These are phyloP conservation scores for Coemansia biformis DNA, from an alignment of 192 early-diverging fungal genomes.

Conservation along the genomic window DNA sequence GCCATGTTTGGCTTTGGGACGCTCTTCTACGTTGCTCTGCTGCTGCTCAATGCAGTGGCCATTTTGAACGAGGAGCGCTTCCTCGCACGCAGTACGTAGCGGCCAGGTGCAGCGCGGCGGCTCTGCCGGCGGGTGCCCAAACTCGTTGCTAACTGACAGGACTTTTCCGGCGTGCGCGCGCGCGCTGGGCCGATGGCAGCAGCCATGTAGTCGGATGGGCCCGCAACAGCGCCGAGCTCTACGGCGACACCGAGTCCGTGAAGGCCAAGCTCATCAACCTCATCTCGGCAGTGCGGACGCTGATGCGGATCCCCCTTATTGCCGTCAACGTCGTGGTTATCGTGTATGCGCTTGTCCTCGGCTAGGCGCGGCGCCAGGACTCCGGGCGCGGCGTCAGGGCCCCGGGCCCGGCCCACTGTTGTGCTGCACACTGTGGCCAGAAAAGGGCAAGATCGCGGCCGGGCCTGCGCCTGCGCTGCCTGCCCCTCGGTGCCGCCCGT, in stretches of 20 bases:
- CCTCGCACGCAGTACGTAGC: slow-evolving; percentile 72
- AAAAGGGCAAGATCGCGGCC: too few species aligned
- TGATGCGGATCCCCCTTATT: slow-evolving; percentile 84
- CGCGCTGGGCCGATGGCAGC: too few species aligned
- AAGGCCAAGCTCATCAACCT: slow-evolving; percentile 80
- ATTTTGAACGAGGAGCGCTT: slow-evolving; percentile 91
- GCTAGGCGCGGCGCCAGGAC: slow-evolving; percentile 44
- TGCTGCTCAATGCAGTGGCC: slow-evolving; percentile 85
- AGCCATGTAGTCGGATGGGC: slow-evolving; percentile 62
- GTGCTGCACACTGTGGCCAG: too few species aligned
- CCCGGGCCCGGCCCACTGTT: too few species aligned
- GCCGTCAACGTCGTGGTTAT: slow-evolving; percentile 74
- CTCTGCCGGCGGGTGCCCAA: too few species aligned
- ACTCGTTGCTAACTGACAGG: too few species aligned
- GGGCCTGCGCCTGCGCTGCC: too few species aligned
- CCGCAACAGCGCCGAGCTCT: slow-evolving; percentile 55
- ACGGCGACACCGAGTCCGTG: slow-evolving; percentile 62
- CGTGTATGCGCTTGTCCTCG: slow-evolving; percentile 74
- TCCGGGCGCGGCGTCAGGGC: not conserved
- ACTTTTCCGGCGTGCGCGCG: too few species aligned
- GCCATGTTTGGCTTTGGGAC: slow-evolving; percentile 66
- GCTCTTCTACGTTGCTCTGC: slow-evolving; percentile 70
- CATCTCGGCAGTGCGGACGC: slow-evolving; percentile 83
- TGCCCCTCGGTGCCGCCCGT: too few species aligned
- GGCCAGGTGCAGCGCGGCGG: too few species aligned